Conservation (phyloP, 2,329 filamentous ascomycete species). For the Fusarium bulbicola region DNA sequence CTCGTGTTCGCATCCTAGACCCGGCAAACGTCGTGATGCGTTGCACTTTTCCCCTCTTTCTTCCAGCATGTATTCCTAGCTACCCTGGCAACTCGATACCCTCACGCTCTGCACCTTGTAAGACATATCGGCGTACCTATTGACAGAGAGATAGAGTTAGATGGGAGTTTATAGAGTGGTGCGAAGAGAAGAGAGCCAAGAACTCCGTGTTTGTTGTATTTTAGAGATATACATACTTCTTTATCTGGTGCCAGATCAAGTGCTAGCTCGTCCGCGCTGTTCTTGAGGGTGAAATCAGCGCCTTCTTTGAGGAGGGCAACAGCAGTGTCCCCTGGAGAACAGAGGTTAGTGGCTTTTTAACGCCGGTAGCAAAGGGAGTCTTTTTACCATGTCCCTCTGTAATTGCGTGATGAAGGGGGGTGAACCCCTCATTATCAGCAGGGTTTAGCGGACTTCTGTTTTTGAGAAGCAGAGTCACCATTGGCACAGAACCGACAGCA, state of each 20-base stretch:
- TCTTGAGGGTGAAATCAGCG: constrained; percentile 82
- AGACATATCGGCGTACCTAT: constrained; percentile 79
- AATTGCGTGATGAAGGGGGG: constrained; percentile 87
- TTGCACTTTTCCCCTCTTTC: constrained; percentile 19
- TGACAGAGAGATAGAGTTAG: constrained; percentile 31
- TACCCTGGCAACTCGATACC: constrained; percentile 70
- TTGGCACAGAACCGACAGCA: constrained; percentile 87
- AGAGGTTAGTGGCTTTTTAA: background rate
- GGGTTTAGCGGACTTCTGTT: constrained; percentile 84
- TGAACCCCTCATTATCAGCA: constrained; percentile 83
- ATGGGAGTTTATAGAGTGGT: constrained; percentile 17
- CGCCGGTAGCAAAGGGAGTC: background rate
- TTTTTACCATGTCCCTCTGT: constrained; percentile 74
- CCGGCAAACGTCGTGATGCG: constrained; percentile 2
- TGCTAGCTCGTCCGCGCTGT: constrained; percentile 74
- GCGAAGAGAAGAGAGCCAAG: background rate
- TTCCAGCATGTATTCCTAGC: constrained; percentile 34
- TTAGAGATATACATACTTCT: constrained; percentile 66
- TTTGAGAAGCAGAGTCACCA: constrained; percentile 81
- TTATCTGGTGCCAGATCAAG: constrained; percentile 87
- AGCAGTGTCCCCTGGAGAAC: constrained; percentile 74
- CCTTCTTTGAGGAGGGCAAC: constrained; percentile 84
- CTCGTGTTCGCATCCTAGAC: constrained; percentile 1
- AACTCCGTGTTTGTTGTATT: background rate
- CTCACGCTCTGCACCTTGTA: constrained; percentile 82